Percentiles rank a stretch among this genome's conserved stretches.
phyloP scores from a whole-genome alignment of 2,329 filamentous ascomycete species.

The Periglandula ipomoeae region DNA sequence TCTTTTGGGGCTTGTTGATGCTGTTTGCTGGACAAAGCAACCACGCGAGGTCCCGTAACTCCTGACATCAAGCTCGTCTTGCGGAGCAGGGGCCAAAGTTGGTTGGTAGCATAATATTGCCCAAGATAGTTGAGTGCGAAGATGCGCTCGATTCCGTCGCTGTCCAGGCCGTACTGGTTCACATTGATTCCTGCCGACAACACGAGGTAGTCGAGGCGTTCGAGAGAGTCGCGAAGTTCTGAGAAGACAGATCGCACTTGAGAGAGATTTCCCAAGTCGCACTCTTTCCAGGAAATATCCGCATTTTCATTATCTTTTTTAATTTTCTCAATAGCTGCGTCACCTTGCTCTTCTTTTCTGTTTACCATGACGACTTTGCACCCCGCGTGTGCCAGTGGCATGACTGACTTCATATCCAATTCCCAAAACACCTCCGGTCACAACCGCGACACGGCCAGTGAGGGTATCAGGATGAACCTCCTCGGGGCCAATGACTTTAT shows the following conservation, averaged over 20 bases:
- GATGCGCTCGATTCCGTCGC: conserved; percentile 32
- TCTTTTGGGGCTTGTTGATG: conserved; percentile 27
- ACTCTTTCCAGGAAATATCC: conserved; percentile 30
- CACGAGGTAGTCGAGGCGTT: conserved; percentile 32
- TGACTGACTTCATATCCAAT: conserved; percentile 28
- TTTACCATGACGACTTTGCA: conserved; percentile 28
- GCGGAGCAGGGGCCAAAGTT: conserved; percentile 31
- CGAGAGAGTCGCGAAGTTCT: conserved; percentile 22
- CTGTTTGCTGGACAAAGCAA: conserved; percentile 31
- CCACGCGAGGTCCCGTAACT: conserved; percentile 27
- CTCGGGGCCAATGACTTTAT: conserved; percentile 25
- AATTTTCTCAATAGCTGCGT: conserved; percentile 19
- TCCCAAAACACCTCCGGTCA: conserved; percentile 28
- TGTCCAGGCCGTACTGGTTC: conserved; percentile 26
- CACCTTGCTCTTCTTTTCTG: conserved; percentile 23
- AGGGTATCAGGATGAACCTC: conserved; percentile 25
- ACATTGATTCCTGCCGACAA: conserved; percentile 34
- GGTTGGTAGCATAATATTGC: conserved; percentile 33
- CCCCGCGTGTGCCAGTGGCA: conserved; percentile 23
- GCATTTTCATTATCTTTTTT: conserved; percentile 16
- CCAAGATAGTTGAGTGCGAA: conserved; percentile 37
- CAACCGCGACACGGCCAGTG: conserved; percentile 25
- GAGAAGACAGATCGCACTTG: conserved; percentile 29
- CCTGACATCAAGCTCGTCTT: conserved; percentile 28
- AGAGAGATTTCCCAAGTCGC: conserved; percentile 30